Base-by-base conservation (phyloP, 306 rosid species). In the Benincasa hispida region DNA sequence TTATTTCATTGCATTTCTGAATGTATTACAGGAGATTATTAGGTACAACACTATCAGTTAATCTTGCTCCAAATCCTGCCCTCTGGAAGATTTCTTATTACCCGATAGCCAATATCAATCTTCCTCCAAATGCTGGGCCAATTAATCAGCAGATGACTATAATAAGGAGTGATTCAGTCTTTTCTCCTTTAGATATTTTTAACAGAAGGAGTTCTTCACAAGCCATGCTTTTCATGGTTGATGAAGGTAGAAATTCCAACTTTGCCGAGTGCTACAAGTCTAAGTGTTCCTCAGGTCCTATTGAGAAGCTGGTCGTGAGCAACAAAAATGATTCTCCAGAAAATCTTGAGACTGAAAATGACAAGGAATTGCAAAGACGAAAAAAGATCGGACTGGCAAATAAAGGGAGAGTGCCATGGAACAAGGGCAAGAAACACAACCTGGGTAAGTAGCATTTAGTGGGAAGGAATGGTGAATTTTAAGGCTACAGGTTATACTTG, bases 371-470 rank as follows among this genome's bases (percentile, higher is more conserved):
- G 84, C 85, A 72, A 75, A 86, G 98, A 72, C 84, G 98, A 82
- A 77, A 67, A 70, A 92, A 76, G 78, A 94, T 92, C 77, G 99
- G 93, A 72, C 80, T 87, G 37, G 97, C 98, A 5, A 94, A 94
- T 89, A 92, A 83, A 83, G 96, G 96, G 69, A 90, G 54, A 81
- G 91, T 86, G n/a, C 96, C 96, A 54, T 94, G 99, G 99, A 94
- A 94, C 87, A 94, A 92, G 77, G 98, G 96, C 79, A 89, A 81
- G 89, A 87, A 90, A 78, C 99, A 94, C 82, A 79, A 80, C 70
- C 72, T 86, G 80, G 97, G 97, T 92, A 84, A 80, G 73, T n/a
- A 72, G 56, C 77, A 57, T 76, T 25, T 32, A 25, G 39, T 15
- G 35, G 37, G 51, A 47, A 70, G 76, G 2, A 22, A 34, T 76